Conservation (phyloP, 768 basidiomycete genomes). For the Termitomyces sp. region DNA sequence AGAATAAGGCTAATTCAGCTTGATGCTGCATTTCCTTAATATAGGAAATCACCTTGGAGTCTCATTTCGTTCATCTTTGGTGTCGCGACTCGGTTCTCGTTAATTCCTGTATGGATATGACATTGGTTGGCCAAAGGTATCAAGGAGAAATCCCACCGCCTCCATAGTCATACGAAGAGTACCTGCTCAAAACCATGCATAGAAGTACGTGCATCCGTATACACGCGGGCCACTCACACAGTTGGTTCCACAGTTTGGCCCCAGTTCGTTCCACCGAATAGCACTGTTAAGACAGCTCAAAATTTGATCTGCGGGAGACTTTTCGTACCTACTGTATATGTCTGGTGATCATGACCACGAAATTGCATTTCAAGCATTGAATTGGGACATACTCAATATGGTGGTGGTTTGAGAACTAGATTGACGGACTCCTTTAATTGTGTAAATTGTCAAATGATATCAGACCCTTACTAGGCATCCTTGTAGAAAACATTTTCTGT, state of each 20-base stretch:
- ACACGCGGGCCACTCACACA: slow-evolving; percentile 23
- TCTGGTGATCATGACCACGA: slow-evolving; percentile 20
- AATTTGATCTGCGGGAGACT: not conserved
- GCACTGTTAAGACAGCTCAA: slow-evolving; percentile 27
- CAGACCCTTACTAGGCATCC: slow-evolving; percentile 37
- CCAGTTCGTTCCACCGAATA: slow-evolving; percentile 62
- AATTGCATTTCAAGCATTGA: not conserved
- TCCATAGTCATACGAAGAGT: slow-evolving; percentile 60
- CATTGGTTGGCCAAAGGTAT: not conserved
- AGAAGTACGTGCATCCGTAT: not conserved
- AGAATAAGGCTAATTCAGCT: not conserved
- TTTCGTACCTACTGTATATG: slow-evolving; percentile 37
- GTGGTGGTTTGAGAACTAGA: slow-evolving; percentile 41
- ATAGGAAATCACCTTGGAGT: slow-evolving; percentile 32
- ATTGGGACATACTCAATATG: slow-evolving; percentile 35
- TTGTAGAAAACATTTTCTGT: slow-evolving; percentile 48
- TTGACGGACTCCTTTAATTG: not conserved
- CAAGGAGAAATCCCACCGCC: slow-evolving; percentile 24
- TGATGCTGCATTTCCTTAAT: not conserved
- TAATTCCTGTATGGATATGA: slow-evolving; percentile 32
- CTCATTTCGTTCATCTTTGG: slow-evolving; percentile 50
- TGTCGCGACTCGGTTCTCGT: slow-evolving; percentile 42
- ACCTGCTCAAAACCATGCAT: slow-evolving; percentile 3
- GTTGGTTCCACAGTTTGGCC: slow-evolving; percentile 52
- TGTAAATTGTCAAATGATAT: not conserved